Base-by-base conservation (phyloP, 1,284 basidiomycete species). In the Ceratobasidium sp. region DNA sequence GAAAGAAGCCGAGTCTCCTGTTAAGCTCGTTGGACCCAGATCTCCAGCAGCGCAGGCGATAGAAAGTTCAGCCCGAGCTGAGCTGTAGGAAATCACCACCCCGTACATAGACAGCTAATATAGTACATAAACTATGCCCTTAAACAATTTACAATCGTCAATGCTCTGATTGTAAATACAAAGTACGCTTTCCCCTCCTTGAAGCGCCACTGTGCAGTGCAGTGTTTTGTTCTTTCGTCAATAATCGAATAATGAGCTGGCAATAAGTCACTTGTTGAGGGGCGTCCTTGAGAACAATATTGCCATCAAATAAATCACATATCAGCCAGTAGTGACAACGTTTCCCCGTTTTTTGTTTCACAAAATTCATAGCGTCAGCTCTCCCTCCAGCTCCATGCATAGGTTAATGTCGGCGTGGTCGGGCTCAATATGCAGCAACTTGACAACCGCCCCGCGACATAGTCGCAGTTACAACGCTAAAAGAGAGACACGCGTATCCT, bases 1-100 rank as follows among this genome's bases (percentile, higher is more conserved):
- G 33, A 33, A 33, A 28, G n/a, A 3, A 26, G 5, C 3, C 68
- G 55, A 42, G 68, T 46, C 5, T 28, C 51, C 12, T 20, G 12
- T 4, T 53, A 53, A 13, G 68, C 53, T 9, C 53, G 51, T 20
- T 70, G 68, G 2, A 56, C 10, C 68, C 68, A 70, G 33, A 33
- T 33, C 33, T 69, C 49, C 12, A 55, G 28, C 18, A 33, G 12
- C 26, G 3, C 4, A 4, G 67, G 49, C 3, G 49, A 12, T 46
- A 70, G 55, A 28, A 56, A 70, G 1, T 44, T 58, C 15, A 58
- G 26, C 20, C 56, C 51, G n/a, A 56, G 68, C 33, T 13, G 4
- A 5, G 58, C 68, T 5, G 44, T 18, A n/a, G 33, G 40, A 58
- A 56, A 70, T 18, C 33, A 44, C 55, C 12, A 53, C 68, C 3